phyloP scores from a whole-genome alignment of 495 filamentous ascomycete genomes.

The Penicillium steckii region DNA sequence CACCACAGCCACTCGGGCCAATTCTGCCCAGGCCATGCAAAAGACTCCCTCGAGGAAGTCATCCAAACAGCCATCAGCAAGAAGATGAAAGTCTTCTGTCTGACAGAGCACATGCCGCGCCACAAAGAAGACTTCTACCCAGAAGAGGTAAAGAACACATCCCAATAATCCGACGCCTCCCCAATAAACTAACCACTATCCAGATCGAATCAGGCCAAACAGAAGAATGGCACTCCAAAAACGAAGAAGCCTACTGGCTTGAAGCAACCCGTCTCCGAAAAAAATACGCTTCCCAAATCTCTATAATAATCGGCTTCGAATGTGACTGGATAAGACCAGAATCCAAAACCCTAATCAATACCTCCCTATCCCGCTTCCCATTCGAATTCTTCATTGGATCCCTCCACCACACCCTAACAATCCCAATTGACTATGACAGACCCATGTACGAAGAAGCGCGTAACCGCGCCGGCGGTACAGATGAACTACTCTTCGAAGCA shows the following conservation, averaged over 20 bases:
- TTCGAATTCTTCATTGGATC: conserved; percentile 91
- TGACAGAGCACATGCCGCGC: conserved; percentile 98
- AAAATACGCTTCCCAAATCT: conserved; percentile 68
- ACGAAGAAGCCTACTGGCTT: conserved; percentile 67
- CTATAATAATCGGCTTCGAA: conserved; percentile 88
- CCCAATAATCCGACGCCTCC: neutral
- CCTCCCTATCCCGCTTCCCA: conserved; percentile 55
- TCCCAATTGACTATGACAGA: conserved; percentile 86
- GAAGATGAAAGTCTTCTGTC: conserved; percentile 76
- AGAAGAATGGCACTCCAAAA: conserved; percentile 41
- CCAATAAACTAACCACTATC: neutral
- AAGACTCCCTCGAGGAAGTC: conserved; percentile 79
- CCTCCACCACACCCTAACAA: conserved; percentile 79
- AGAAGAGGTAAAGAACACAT: conserved; percentile 67
- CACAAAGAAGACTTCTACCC: conserved; percentile 67
- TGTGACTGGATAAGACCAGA: conserved; percentile 81
- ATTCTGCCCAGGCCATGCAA: conserved; percentile 89
- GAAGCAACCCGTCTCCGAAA: conserved; percentile 71
- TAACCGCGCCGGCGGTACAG: conserved; percentile 55
- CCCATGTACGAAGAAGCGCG: conserved; percentile 65
- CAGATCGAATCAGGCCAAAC: conserved; percentile 42
- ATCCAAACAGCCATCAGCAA: conserved; percentile 73
- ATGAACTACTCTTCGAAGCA: conserved; percentile 69
- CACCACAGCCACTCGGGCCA: conserved; percentile 98
- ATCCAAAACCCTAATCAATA: conserved; percentile 56